A percentile compares a stretch with the other conserved stretches of the same genome.
Evolutionary conservation across 2,329 filamentous ascomycete species (phyloP).

Genomic region (Xylariaceae sp.): DNA sequence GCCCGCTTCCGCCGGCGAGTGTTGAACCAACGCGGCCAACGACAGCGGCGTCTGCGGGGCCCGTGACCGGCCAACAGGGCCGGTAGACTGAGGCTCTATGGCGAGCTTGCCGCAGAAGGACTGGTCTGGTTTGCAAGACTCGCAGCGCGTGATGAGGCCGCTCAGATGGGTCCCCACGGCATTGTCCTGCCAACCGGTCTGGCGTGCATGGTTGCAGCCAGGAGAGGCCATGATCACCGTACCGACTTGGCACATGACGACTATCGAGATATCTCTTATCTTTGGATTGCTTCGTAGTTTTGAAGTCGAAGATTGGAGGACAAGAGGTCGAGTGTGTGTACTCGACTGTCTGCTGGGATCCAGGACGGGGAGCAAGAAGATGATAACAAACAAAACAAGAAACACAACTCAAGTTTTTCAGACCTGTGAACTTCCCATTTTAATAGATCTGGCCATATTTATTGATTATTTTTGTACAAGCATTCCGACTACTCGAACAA

Average conservation of each 20-base stretch:
- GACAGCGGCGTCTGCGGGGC: slow-evolving; percentile 5
- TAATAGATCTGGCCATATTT: too few species aligned
- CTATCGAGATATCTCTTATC: neutral
- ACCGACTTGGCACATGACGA: slow-evolving; percentile 21
- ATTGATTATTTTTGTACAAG: too few species aligned
- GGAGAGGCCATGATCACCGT: slow-evolving; percentile 18
- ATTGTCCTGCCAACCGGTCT: slow-evolving; percentile 20
- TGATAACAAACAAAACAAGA: too few species aligned
- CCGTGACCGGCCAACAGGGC: neutral
- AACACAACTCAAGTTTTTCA: too few species aligned
- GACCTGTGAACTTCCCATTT: too few species aligned
- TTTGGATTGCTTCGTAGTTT: neutral
- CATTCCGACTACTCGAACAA: neutral
- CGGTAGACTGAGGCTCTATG: slow-evolving; percentile 6
- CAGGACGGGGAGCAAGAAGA: too few species aligned
- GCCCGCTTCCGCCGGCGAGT: neutral
- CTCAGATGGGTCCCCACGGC: slow-evolving; percentile 17
- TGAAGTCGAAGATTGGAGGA: too few species aligned
- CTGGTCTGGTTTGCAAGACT: slow-evolving; percentile 14
- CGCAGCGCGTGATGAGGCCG: slow-evolving; percentile 18
- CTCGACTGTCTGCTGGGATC: too few species aligned
- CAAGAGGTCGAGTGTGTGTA: too few species aligned
- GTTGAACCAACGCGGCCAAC: slow-evolving; percentile 17
- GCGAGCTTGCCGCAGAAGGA: slow-evolving; percentile 17
- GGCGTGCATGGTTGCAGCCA: slow-evolving; percentile 22